Percentiles rank a stretch among this genome's conserved stretches.
Conservation (phyloP, 2,329 filamentous ascomycete species). For the Colletotrichum truncatum region DNA sequence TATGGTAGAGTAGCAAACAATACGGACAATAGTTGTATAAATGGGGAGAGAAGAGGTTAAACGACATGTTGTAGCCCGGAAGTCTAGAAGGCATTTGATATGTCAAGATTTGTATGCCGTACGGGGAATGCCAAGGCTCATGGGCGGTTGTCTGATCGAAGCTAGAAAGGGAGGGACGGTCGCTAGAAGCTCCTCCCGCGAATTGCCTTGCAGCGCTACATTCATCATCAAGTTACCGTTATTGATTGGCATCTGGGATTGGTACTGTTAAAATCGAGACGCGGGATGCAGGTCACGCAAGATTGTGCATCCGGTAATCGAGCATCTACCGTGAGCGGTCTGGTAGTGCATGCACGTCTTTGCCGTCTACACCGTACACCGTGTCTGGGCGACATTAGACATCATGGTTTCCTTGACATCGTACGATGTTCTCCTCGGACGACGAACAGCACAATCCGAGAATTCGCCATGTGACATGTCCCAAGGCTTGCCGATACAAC, state of each 20-base stretch:
- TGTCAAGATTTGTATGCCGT: neutral
- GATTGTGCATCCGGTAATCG: neutral
- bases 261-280: neutral
- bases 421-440: neutral
- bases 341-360: neutral
- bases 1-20: too few relatives aligned
- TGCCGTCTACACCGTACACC: constrained; percentile 3
- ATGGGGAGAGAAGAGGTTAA: too few relatives aligned
- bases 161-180: constrained; percentile 13
- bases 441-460: neutral
- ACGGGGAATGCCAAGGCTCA: constrained; percentile 10
- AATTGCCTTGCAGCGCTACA: constrained; percentile 1
- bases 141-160: neutral
- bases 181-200: constrained; percentile 15
- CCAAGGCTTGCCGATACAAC: neutral
- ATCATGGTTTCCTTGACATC: neutral
- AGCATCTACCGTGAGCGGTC: constrained; percentile 5
- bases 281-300: constrained; percentile 10
- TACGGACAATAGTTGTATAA: too few relatives aligned
- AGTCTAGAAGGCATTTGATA: neutral
- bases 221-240: neutral
- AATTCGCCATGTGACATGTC: neutral
- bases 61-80: neutral
- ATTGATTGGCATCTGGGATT: neutral
- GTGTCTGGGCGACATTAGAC: neutral